phyloP scores from a whole-genome alignment of 129 eudicot genomes.

The Logfia minima region DNA sequence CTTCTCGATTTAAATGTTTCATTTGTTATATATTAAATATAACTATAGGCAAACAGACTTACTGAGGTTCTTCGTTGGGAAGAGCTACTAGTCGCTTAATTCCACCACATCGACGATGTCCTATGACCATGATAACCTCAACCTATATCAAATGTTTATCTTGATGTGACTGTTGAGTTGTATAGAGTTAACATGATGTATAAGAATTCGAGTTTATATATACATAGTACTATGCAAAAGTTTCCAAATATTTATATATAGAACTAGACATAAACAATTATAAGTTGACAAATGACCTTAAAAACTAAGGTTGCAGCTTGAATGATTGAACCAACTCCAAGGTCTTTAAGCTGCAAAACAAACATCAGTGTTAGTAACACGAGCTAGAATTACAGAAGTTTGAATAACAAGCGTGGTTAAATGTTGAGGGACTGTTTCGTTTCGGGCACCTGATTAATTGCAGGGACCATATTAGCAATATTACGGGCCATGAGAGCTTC shows the following conservation, averaged over 20 bases:
- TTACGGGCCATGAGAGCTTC: constrained; percentile 34
- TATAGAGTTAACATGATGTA: background rate
- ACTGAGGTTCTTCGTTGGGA: constrained; percentile 24
- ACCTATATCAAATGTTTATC: background rate
- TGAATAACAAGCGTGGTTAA: background rate
- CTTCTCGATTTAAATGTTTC: background rate
- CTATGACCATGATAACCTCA: constrained; percentile 34
- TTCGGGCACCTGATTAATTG: constrained; percentile 21
- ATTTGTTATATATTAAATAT: background rate
- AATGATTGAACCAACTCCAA: constrained; percentile 29
- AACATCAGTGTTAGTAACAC: background rate
- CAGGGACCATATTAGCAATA: constrained; percentile 32
- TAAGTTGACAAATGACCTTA: constrained; percentile 20
- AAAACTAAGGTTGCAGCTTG: constrained; percentile 25
- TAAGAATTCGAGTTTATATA: background rate
- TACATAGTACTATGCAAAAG: background rate
- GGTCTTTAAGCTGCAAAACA: constrained; percentile 26
- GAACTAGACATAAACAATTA: too few relatives aligned
- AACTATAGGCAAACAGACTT: background rate
- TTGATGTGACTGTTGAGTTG: background rate
- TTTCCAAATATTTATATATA: background rate
- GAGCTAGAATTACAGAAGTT: background rate
- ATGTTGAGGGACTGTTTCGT: background rate
- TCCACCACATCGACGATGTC: constrained; percentile 42
- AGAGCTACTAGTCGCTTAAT: constrained; percentile 25